Evolutionary conservation across 108 stramenopile species (phyloP).

Genomic region (Parietichytrium sp.): DNA sequence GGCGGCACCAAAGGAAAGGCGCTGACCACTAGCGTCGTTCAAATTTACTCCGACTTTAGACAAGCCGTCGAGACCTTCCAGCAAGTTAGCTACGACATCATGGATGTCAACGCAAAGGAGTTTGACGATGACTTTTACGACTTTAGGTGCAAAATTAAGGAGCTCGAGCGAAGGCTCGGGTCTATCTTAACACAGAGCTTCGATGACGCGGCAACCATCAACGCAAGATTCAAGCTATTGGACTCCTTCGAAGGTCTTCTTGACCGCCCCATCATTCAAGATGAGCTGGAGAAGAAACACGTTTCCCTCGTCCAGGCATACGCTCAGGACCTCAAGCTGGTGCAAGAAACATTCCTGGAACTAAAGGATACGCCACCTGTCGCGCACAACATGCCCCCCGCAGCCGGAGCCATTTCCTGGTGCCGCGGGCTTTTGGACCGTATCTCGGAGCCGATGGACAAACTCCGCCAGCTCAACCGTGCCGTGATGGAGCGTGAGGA

Average conservation of each 20-base stretch:
- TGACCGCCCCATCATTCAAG: constrained; percentile 80
- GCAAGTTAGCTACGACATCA: constrained; percentile 78
- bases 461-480: constrained; percentile 72
- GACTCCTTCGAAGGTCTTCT: constrained; percentile 79
- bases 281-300: constrained; percentile 85
- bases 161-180: constrained; percentile 80
- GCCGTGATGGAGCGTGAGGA: constrained; percentile 82
- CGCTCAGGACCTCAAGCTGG: constrained; percentile 73
- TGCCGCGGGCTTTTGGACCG: constrained; percentile 79
- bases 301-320: constrained; percentile 77
- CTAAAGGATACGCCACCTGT: constrained; percentile 70
- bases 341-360: constrained; percentile 79
- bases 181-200: constrained; percentile 78
- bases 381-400: constrained; percentile 74
- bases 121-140: constrained; percentile 79
- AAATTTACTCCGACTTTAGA: constrained; percentile 77
- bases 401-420: constrained; percentile 79
- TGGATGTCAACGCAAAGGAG: constrained; percentile 76
- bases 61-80: constrained; percentile 70
- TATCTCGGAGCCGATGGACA: constrained; percentile 74
- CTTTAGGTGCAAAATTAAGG: constrained; percentile 75
- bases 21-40: constrained; percentile 73
- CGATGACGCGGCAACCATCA: constrained; percentile 81
- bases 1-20: constrained; percentile 83
- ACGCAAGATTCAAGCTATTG: constrained; percentile 78